Base-by-base conservation (phyloP, 768 basidiomycete species). In the Pholiota molesta region DNA sequence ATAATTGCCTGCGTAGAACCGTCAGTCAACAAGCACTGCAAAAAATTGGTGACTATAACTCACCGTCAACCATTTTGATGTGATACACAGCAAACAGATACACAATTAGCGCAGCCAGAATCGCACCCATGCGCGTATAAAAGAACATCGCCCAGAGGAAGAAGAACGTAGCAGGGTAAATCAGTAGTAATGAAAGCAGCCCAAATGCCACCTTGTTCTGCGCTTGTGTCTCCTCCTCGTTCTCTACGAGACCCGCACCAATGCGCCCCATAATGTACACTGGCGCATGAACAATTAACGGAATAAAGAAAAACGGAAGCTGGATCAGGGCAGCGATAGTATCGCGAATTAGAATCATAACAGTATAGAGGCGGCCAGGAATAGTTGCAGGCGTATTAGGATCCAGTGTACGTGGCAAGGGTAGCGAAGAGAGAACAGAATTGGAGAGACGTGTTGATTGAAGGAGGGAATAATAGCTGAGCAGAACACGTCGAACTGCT, bases 191-290 rank as follows among this genome's bases (percentile, higher is more conserved):
- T 40, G 91, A 85, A 57, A 97, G 74, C 37, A 97, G 69, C 1
- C 95, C 95, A 68, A 97, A 89, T 13, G 92, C 88, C 49, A 97
- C 86, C 81, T 99, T 99, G 80, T 94, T 99, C 81, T 99, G 96
- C 47, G 97, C 97, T 74, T 94, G 90, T 11, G 94, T 91, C 73
- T 98, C 97, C 74, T 98, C 90, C 72, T 98, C 95, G 63, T 94
- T 86, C 69, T 91, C 83, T 37, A 84, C 87, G 39, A 97, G 77
- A 51, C 83, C 77, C 19, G 90, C 91, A 49, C 93, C 94, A 55
- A 89, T 69, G 31, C 88, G 81, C 13, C 87, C 90, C 79, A 97
- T 87, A 62, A 88, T 75, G 75, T 99, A 99, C 51, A 91, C 87
- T 3, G 97, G 97, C 13, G 87, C 74, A 61, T 95, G 92, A 57